Conservation (phyloP, 2,329 filamentous ascomycete species). For the Neurospora sp. region DNA sequence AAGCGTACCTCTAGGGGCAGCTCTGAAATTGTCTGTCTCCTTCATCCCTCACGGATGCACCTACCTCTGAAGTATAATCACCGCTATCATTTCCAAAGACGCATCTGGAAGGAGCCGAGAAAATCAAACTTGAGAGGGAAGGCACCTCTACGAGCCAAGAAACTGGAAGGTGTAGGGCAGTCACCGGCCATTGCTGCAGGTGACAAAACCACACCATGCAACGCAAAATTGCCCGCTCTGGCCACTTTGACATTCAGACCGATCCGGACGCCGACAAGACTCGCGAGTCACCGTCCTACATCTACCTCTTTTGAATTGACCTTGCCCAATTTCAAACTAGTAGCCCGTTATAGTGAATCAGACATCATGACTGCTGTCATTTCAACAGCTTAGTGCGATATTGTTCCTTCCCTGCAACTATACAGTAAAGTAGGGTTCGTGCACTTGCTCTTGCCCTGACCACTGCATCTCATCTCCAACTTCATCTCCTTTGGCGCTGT, state of each 20-base stretch:
- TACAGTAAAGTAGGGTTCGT: neutral
- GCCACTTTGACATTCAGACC: neutral
- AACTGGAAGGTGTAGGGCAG: neutral
- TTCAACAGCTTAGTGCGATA: neutral
- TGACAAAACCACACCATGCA: neutral
- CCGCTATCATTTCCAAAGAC: neutral
- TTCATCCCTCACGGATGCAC: neutral
- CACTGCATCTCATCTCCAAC: neutral
- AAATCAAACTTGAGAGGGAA: neutral
- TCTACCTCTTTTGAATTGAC: neutral
- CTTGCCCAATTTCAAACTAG: neutral
- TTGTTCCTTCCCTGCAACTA: neutral
- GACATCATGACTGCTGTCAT: neutral
- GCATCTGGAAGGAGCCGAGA: neutral
- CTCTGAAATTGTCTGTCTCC: neutral
- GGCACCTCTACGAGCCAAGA: neutral
- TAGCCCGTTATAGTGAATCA: neutral
- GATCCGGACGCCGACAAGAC: neutral
- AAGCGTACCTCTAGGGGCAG: neutral
- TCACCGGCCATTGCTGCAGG: neutral
- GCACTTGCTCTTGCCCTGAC: neutral
- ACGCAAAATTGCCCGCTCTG: neutral
- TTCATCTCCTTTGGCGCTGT: neutral
- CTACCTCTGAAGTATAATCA: neutral
- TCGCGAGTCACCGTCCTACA: neutral